Conservation (phyloP, 1,139 yeast species). For the Protomyces arabidopsidicola region DNA sequence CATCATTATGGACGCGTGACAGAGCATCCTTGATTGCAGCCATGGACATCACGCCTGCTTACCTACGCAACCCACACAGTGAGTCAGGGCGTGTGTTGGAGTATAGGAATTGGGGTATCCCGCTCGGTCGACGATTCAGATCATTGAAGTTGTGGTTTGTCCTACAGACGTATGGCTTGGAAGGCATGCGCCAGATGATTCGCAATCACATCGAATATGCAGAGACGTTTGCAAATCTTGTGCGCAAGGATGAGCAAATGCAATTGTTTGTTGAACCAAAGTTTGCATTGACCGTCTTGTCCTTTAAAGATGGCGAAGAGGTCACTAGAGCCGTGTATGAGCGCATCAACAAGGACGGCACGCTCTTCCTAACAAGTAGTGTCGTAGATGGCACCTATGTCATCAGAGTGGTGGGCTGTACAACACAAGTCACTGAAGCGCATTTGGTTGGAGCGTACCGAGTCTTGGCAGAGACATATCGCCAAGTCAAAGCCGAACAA, state of each 20-base stretch:
- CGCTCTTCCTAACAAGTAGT: conserved; percentile 32
- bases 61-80: conserved; percentile 32
- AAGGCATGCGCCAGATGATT: conserved; percentile 33
- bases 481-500: conserved; percentile 1
- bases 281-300: conserved; percentile 33
- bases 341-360: conserved; percentile 31
- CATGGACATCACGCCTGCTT: conserved; percentile 33
- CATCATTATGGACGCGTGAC: conserved; percentile 32
- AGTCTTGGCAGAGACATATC: conserved; percentile 7
- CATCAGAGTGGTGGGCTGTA: conserved; percentile 34
- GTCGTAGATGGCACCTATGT: conserved; percentile 30
- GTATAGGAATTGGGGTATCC: conserved; percentile 35
- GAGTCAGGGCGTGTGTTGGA: conserved; percentile 34
- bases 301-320: conserved; percentile 22
- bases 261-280: conserved; percentile 31
- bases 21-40: conserved; percentile 32
- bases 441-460: conserved; percentile 28
- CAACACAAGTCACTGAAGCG: conserved; percentile 32
- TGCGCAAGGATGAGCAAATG: conserved; percentile 29
- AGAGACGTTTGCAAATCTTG: conserved; percentile 29
- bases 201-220: conserved; percentile 28
- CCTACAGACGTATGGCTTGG: conserved; percentile 33
- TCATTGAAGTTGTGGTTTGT: conserved; percentile 35
- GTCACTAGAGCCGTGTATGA: conserved; percentile 31
- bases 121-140: conserved; percentile 34